phyloP scores from a whole-genome alignment of 2,329 filamentous ascomycete species.

The Mollisiaceae sp. region DNA sequence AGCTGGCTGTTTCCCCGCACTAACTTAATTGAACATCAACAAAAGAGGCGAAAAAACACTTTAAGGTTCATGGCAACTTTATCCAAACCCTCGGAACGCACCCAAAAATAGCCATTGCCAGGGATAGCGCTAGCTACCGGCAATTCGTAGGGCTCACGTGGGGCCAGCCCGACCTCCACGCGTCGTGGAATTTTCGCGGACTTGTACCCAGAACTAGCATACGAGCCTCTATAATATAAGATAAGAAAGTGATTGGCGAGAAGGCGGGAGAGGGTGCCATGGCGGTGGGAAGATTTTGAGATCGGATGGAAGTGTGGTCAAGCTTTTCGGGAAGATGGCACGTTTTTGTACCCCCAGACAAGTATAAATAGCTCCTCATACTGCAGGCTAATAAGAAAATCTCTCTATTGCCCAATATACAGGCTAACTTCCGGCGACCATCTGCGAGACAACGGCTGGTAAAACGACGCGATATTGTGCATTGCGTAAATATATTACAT shows the following conservation, averaged over 20 bases:
- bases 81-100: not conserved
- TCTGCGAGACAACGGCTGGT: not conserved
- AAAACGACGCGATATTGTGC: not conserved
- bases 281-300: not conserved
- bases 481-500: not conserved
- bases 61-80: slow-evolving; percentile 4
- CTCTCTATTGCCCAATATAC: not conserved
- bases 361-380: not conserved
- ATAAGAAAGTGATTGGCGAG: not conserved
- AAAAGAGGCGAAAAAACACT: not conserved
- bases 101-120: not conserved
- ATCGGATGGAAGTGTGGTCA: not conserved
- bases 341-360: not conserved
- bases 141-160: not conserved
- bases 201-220: not conserved
- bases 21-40: not conserved
- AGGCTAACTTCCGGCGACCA: not conserved
- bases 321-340: not conserved
- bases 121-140: not conserved
- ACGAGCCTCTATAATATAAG: not conserved
- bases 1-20: slow-evolving; percentile 2
- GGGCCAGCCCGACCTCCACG: not conserved
- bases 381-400: not conserved
- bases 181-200: not conserved
- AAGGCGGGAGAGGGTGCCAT: not conserved